phyloP scores from a whole-genome alignment of 2,329 filamentous ascomycete genomes.

The Scytalidium lignicola region DNA sequence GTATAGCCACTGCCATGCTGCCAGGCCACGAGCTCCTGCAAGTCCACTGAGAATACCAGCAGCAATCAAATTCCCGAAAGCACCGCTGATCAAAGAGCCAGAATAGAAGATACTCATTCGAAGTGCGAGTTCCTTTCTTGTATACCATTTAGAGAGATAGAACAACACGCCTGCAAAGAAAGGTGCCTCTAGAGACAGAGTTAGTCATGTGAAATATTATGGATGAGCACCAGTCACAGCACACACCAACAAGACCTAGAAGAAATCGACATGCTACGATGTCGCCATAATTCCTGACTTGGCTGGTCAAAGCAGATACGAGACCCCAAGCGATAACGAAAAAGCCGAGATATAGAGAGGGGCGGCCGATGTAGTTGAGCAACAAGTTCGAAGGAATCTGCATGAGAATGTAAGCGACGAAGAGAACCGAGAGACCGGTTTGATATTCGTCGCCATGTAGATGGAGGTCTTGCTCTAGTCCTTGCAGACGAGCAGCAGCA shows the following conservation, averaged over 20 bases:
- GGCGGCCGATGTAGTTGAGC: slow-evolving; percentile 48
- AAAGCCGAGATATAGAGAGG: slow-evolving; percentile 44
- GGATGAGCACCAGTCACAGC: slow-evolving; percentile 38
- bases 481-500: slow-evolving; percentile 50
- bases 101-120: slow-evolving; percentile 22
- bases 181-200: slow-evolving; percentile 10
- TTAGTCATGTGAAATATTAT: background rate
- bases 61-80: slow-evolving; percentile 53
- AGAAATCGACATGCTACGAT: slow-evolving; percentile 47
- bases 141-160: slow-evolving; percentile 21
- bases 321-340: slow-evolving; percentile 31
- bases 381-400: slow-evolving; percentile 55
- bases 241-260: slow-evolving; percentile 42
- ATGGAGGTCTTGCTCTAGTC: slow-evolving; percentile 55
- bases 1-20: slow-evolving; percentile 29
- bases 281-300: slow-evolving; percentile 33
- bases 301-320: slow-evolving; percentile 2
- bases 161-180: slow-evolving; percentile 13
- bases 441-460: slow-evolving; percentile 56
- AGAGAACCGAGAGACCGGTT: slow-evolving; percentile 51
- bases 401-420: slow-evolving; percentile 44
- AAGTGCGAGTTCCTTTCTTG: slow-evolving; percentile 17
- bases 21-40: slow-evolving; percentile 47
- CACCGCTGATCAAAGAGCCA: slow-evolving; percentile 53
- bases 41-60: slow-evolving; percentile 56